Conservation (phyloP, 1,284 basidiomycete genomes). For the Crucibulum cyathiforme region DNA sequence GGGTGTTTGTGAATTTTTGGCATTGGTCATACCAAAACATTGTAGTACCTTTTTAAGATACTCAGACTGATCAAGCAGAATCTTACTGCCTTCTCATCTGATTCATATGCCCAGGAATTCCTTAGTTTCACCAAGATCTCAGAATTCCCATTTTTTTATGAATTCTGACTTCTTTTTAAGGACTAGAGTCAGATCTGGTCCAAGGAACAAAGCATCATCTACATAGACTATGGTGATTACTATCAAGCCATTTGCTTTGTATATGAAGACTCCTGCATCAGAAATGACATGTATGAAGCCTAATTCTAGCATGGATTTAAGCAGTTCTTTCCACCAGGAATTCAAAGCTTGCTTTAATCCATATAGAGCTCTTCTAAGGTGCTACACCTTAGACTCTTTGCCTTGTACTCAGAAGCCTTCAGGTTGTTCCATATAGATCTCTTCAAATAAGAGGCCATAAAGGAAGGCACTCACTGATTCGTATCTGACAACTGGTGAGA, state of each 20-base stretch:
- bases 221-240: not conserved
- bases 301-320: conserved; percentile 19
- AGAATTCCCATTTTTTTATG: not conserved
- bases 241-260: not conserved
- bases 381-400: conserved; percentile 25
- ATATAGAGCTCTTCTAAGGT: conserved; percentile 30
- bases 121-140: not conserved
- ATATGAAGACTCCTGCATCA: conserved; percentile 24
- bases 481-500: conserved; percentile 43
- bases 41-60: conserved; percentile 8
- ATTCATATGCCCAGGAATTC: not conserved
- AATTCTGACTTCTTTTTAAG: not conserved
- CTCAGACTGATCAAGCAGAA: not conserved
- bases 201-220: not conserved
- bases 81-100: too few relatives aligned
- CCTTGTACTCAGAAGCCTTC: conserved; percentile 28
- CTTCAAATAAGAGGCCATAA: conserved; percentile 40
- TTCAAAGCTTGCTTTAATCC: conserved; percentile 38
- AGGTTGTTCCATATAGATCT: conserved; percentile 43
- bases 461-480: conserved; percentile 45
- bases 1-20: conserved; percentile 1
- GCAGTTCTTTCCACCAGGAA: conserved; percentile 34
- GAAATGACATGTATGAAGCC: conserved; percentile 20
- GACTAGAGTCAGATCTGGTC: not conserved
- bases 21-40: conserved; percentile 10